Conservation (phyloP, 2,329 filamentous ascomycete species). For the Aspergillus pseudoviridinutans region DNA sequence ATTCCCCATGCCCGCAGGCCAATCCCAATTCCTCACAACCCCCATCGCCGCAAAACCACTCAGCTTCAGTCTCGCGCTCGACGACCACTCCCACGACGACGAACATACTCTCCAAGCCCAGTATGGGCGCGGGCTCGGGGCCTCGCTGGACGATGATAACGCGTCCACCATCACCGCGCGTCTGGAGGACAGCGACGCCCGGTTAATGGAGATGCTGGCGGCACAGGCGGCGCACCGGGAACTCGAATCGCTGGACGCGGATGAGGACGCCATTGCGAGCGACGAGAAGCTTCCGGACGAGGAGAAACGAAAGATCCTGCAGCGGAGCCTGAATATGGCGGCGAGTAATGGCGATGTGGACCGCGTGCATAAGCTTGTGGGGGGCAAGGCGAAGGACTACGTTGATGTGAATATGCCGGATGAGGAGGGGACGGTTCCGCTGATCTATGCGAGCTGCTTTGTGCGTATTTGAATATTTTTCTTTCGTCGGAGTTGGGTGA, state of each 20-base stretch:
- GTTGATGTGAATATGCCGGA: slow-evolving; percentile 85
- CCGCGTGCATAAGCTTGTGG: slow-evolving; percentile 70
- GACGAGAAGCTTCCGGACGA: slow-evolving; percentile 69
- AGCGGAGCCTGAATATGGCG: slow-evolving; percentile 88
- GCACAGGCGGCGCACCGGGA: slow-evolving; percentile 85
- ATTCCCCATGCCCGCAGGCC: slow-evolving; percentile 54
- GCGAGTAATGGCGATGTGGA: slow-evolving; percentile 92
- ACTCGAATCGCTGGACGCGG: slow-evolving; percentile 62
- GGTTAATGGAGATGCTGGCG: slow-evolving; percentile 93
- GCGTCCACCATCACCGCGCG: slow-evolving; percentile 46
- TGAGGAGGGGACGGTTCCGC: slow-evolving; percentile 89
- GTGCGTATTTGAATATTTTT: slow-evolving; percentile 48
- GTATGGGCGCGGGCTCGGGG: slow-evolving; percentile 25
- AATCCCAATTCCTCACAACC: slow-evolving; percentile 90
- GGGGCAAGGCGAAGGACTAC: slow-evolving; percentile 67
- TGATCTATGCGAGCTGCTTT: slow-evolving; percentile 98
- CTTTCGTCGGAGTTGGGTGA: background rate
- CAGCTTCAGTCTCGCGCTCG: slow-evolving; percentile 77
- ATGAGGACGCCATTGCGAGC: slow-evolving; percentile 73
- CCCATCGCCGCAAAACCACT: slow-evolving; percentile 80
- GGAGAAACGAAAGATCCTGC: slow-evolving; percentile 76
- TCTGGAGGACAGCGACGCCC: slow-evolving; percentile 73
- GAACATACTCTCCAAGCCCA: slow-evolving; percentile 38
- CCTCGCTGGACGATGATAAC: slow-evolving; percentile 20
- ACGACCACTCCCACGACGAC: slow-evolving; percentile 71